Evolutionary conservation across 176 grass and related monocot genomes (phyloP), one percentile per base, ranked within the genome.

Genomic region (Carex myosuroides): DNA sequence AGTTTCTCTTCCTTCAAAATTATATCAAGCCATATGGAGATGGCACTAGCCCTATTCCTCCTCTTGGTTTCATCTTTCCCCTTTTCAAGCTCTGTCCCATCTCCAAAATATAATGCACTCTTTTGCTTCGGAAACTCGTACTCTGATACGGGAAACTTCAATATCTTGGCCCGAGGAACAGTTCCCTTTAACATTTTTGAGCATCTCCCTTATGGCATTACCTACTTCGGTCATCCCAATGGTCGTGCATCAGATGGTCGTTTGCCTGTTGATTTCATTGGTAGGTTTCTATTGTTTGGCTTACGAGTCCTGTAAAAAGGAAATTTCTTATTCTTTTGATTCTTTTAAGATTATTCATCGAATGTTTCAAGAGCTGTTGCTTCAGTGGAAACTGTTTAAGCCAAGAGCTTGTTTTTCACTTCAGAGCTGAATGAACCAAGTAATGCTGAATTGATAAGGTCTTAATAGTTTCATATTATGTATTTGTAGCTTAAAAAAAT

Each of bases 51-150:
- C 3, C 8, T 71, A 5, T 24, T 81, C 73, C 29, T 82, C 16
- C 8, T 88, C 14, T 44, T 33, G n/a, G 5, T 69, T 29, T 70
- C 17, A 41, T 3, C 20, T 30, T 50, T 77, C 12, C 55, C 37
- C 14, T 68, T 58, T 48, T 13, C 48, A 14, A 41, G 57, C 79
- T 84, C 68, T n/a, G 5, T 60, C 1, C 13, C 18, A 48, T 59
- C 79, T 41, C 83, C 17, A 55, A 79, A 10, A n/a, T 92, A 92
- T 57, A 13, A 8, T 48, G 84, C 90, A 79, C 79, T 90, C 16
- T 89, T 94, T 85, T 86, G 81, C 79, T 94, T 94, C 57, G 86
- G 88, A 16, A 26, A 94, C 81, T 94, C 90, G 3, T 90, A 89
- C 33, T 46, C 92, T 55, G 90, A 94, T 86, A 94, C 84, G 0